A percentile compares a stretch with the other conserved stretches of the same genome.
phyloP scores from a whole-genome alignment of 2,329 filamentous ascomycete species.

The Fusarium drepaniforme region DNA sequence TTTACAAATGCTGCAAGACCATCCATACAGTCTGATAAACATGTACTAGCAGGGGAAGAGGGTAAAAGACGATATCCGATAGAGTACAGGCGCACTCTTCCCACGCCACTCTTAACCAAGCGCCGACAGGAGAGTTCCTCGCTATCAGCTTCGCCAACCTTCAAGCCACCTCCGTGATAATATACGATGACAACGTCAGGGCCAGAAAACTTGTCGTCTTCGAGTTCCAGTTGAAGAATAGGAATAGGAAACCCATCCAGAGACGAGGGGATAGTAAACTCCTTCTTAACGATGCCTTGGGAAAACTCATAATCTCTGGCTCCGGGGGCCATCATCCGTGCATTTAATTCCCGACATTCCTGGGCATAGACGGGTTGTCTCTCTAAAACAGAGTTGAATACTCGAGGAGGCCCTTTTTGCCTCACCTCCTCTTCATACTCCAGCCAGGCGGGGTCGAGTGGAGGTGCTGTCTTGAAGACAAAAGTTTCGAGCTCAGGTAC shows the following conservation, averaged over 20 bases:
- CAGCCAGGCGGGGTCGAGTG: constrained; percentile 56
- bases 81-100: constrained; percentile 54
- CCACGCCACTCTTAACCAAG: constrained; percentile 49
- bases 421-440: constrained; percentile 50
- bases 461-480: constrained; percentile 50
- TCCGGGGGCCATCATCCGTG: constrained; percentile 50
- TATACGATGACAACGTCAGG: constrained; percentile 54
- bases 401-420: constrained; percentile 28
- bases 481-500: constrained; percentile 37
- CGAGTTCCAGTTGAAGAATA: constrained; percentile 50
- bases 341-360: constrained; percentile 54
- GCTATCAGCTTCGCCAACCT: constrained; percentile 61
- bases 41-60: constrained; percentile 52
- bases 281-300: constrained; percentile 46
- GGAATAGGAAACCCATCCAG: constrained; percentile 52
- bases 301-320: constrained; percentile 53
- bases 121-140: constrained; percentile 62
- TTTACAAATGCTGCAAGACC: constrained; percentile 45
- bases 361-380: constrained; percentile 56
- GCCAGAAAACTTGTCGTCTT: constrained; percentile 8
- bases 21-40: constrained; percentile 56
- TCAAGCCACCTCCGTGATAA: constrained; percentile 62
- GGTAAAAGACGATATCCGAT: constrained; percentile 61
- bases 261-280: constrained; percentile 48
- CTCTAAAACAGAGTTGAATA: constrained; percentile 41